These are phyloP conservation scores for Trematosphaeria pertusa DNA, from an alignment of 2,329 filamentous ascomycete genomes.

Conservation along the genomic window DNA sequence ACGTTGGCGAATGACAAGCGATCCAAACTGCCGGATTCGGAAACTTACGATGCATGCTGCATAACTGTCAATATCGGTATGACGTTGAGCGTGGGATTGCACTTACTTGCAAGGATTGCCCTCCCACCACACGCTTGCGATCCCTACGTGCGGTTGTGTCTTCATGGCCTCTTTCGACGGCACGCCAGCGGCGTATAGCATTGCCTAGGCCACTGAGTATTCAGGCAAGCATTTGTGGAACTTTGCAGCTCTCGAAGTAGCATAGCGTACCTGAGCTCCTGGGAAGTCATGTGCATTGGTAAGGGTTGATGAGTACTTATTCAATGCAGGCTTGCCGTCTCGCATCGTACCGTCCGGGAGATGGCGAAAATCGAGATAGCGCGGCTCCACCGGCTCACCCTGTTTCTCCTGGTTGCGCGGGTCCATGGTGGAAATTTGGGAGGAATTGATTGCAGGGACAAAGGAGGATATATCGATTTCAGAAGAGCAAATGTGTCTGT, in stretches of 20 bases:
- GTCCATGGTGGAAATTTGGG: slow-evolving; percentile 38
- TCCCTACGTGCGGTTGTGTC: slow-evolving; percentile 86
- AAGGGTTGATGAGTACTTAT: slow-evolving; percentile 83
- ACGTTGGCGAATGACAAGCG: slow-evolving; percentile 8
- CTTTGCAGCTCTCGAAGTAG: slow-evolving; percentile 8
- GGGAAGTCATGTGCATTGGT: slow-evolving; percentile 90
- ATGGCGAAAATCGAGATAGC: slow-evolving; percentile 65
- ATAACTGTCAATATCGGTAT: slow-evolving; percentile 26
- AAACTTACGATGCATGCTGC: slow-evolving; percentile 58
- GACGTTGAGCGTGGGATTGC: slow-evolving; percentile 17
- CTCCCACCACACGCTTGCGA: slow-evolving; percentile 96
- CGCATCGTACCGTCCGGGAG: slow-evolving; percentile 59
- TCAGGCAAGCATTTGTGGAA: slow-evolving; percentile 5
- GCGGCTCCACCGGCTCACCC: slow-evolving; percentile 46
- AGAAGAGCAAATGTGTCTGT: background rate
- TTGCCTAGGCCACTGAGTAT: slow-evolving; percentile 72
- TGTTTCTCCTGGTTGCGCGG: slow-evolving; percentile 45
- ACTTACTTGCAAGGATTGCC: slow-evolving; percentile 93
- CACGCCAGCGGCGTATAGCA: slow-evolving; percentile 93
- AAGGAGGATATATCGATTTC: background rate
- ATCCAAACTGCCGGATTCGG: slow-evolving; percentile 4
- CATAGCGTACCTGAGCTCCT: slow-evolving; percentile 74
- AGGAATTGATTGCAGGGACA: background rate
- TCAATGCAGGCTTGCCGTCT: slow-evolving; percentile 72
- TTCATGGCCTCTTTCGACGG: slow-evolving; percentile 86